phyloP scores from a whole-genome alignment of 2,329 filamentous ascomycete genomes.

The Colletotrichum simmondsii region DNA sequence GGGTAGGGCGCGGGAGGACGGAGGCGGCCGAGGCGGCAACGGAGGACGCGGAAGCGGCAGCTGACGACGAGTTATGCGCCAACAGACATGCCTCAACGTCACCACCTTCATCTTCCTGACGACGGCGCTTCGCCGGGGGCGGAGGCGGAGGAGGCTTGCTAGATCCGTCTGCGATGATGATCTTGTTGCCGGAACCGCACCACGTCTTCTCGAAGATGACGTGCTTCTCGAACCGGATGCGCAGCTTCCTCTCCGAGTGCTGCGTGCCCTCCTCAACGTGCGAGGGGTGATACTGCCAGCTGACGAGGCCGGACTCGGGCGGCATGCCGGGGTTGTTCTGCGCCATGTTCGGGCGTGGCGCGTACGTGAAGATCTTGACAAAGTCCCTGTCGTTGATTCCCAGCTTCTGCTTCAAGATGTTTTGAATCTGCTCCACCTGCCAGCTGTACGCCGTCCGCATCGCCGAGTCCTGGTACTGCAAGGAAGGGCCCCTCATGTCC shows the following conservation, averaged over 20 bases:
- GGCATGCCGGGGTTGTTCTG: background rate
- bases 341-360: background rate
- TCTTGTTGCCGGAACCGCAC: conserved; percentile 22
- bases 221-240: conserved; percentile 25
- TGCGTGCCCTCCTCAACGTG: background rate
- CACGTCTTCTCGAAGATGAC: conserved; percentile 42
- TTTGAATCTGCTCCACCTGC: conserved; percentile 4
- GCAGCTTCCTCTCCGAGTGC: background rate
- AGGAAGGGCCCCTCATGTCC: no score
- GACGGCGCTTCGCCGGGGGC: background rate
- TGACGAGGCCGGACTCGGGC: conserved; percentile 8
- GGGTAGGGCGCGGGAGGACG: background rate
- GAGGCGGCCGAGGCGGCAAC: background rate
- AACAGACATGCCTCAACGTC: background rate
- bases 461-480: background rate
- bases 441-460: background rate
- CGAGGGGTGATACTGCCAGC: conserved; percentile 30
- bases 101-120: background rate
- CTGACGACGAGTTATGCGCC: background rate
- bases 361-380: background rate
- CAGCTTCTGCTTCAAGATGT: background rate
- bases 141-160: background rate
- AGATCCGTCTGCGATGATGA: background rate
- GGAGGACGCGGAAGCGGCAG: background rate
- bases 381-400: conserved; percentile 1